Conservation (phyloP, 225 moss, liverwort and hornwort genomes). For the Sphagnum tenellum region DNA sequence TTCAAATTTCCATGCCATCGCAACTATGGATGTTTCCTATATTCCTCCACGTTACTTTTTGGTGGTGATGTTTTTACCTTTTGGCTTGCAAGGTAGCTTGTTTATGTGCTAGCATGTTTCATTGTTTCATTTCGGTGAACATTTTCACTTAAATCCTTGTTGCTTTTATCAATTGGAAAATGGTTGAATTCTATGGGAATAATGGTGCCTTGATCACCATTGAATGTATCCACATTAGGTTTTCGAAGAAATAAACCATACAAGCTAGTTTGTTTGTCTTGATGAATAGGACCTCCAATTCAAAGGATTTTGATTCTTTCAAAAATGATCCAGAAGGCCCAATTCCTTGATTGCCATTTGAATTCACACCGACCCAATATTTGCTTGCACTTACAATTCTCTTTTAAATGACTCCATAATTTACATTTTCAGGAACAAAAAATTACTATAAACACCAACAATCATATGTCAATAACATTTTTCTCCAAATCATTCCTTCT, state of each 20-base stretch:
- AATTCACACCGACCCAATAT: conserved; percentile 24
- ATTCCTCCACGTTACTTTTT: conserved; percentile 5
- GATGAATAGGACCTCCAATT: conserved; percentile 19
- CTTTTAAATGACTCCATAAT: neutral
- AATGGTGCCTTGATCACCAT: conserved; percentile 1
- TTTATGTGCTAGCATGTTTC: too few species aligned
- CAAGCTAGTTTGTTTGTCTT: conserved; percentile 7
- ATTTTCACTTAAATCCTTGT: conserved; percentile 13
- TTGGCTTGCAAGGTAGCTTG: too few species aligned
- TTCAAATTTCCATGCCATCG: conserved; percentile 71
- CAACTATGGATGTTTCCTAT: conserved; percentile 31
- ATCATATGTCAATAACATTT: too few species aligned
- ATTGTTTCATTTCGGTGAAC: conserved; percentile 4
- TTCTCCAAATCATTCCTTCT: too few species aligned
- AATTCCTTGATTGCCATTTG: conserved; percentile 36
- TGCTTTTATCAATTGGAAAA: conserved; percentile 1
- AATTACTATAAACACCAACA: too few species aligned
- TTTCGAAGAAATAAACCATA: conserved; percentile 12
- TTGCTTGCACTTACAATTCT: conserved; percentile 9
- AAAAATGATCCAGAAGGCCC: conserved; percentile 22
- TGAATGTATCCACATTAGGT: conserved; percentile 2
- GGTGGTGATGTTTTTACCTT: neutral
- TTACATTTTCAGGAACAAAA: too few species aligned
- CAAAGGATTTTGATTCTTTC: conserved; percentile 14
- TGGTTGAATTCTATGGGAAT: conserved; percentile 8